Conservation (phyloP, 2,329 filamentous ascomycete species). For the Penicillium glabrum region DNA sequence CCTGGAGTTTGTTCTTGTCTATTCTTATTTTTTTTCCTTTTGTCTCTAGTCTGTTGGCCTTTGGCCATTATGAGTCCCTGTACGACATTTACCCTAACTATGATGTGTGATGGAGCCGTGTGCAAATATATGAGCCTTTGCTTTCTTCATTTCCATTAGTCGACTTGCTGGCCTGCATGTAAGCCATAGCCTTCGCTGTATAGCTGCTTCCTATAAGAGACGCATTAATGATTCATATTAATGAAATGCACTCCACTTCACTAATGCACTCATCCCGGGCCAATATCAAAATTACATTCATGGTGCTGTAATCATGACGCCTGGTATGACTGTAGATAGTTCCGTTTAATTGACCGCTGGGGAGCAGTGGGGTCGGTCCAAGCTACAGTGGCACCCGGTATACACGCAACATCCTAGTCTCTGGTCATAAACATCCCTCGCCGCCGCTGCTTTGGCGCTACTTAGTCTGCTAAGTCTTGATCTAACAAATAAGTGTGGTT, state of each 20-base stretch:
- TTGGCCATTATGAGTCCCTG: background rate
- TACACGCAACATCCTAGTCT: background rate
- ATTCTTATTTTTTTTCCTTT: background rate
- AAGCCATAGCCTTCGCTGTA: background rate
- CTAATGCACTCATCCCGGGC: background rate
- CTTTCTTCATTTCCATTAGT: background rate
- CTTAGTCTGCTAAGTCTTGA: background rate
- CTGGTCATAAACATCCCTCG: background rate
- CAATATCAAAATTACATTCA: background rate
- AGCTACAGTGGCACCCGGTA: background rate
- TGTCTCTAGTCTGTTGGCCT: background rate
- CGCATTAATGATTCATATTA: background rate
- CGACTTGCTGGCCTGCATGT: background rate
- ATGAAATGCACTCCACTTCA: background rate
- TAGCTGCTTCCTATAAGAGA: background rate
- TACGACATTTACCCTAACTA: background rate
- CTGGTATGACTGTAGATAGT: background rate
- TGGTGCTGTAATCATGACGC: background rate
- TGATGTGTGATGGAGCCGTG: background rate
- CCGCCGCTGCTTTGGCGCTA: background rate
- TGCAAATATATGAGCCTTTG: background rate
- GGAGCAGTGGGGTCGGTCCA: background rate
- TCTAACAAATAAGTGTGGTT: background rate
- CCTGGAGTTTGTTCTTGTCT: conserved; percentile 13
- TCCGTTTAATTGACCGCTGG: background rate